Conservation (phyloP, 257 asterid genomes). For the Przewalskia tangutica region DNA sequence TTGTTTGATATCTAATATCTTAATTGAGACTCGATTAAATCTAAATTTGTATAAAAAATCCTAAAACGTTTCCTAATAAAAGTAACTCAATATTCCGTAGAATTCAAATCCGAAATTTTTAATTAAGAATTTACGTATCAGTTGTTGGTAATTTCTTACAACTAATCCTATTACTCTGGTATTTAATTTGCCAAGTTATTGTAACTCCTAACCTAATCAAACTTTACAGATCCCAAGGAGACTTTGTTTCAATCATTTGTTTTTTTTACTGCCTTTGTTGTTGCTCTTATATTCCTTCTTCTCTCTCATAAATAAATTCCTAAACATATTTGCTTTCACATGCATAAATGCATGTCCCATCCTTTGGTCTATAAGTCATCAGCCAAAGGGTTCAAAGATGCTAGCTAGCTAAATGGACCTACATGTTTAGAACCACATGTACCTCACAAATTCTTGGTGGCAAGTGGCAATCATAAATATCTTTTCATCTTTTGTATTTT, state of each 20-base stretch:
- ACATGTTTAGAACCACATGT: not conserved
- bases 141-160: not conserved
- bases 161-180: not conserved
- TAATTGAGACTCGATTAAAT: too few species aligned
- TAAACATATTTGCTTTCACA: not conserved
- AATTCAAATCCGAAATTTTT: too few species aligned
- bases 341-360: not conserved
- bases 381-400: not conserved
- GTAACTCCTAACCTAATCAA: not conserved
- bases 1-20: too few species aligned
- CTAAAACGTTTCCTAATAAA: too few species aligned
- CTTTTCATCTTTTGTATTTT: not conserved
- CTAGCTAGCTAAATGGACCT: slow-evolving; percentile 1
- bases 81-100: too few species aligned
- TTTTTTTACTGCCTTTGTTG: not conserved
- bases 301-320: not conserved
- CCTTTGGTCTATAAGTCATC: not conserved
- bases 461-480: not conserved
- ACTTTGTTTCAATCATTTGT: not conserved
- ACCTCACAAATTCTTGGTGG: not conserved
- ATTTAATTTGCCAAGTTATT: not conserved
- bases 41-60: too few species aligned
- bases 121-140: too few species aligned
- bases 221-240: not conserved
- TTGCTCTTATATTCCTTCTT: not conserved